Conservation (phyloP, 164 flowering plant genomes). For the Paratinospora sagittata region DNA sequence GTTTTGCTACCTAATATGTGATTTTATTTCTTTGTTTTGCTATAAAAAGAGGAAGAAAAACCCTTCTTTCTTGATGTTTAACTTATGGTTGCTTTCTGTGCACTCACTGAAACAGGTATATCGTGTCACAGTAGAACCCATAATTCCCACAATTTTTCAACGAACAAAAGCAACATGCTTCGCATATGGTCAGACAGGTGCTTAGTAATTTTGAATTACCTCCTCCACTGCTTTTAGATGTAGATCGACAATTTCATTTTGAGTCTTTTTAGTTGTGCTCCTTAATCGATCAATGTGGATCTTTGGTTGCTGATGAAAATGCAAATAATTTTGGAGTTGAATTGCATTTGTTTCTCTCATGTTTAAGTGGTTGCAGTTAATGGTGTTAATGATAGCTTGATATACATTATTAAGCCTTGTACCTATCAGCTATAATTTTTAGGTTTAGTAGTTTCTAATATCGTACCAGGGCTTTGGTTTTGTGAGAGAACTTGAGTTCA, state of each 20-base stretch:
- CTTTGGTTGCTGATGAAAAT: no score
- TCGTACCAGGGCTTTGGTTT: no score
- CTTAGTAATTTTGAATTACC: slow-evolving; percentile 1
- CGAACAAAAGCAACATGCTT: slow-evolving; percentile 97
- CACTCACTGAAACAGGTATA: slow-evolving; percentile 55
- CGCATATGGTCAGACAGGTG: slow-evolving; percentile 99
- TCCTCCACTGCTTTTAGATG: background rate
- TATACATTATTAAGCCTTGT: no score
- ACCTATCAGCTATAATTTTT: no score
- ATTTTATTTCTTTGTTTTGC: background rate
- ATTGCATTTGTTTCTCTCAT: background rate
- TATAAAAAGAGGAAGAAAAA: background rate
- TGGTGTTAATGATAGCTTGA: background rate
- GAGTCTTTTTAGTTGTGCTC: background rate
- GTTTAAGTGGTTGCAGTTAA: background rate
- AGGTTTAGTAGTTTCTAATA: no score
- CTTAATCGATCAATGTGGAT: no score
- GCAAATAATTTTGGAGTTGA: background rate
- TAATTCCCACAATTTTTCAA: slow-evolving; percentile 87
- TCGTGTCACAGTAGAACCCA: slow-evolving; percentile 82
- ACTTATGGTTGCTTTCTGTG: background rate
- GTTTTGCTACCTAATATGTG: background rate
- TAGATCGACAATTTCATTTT: background rate
- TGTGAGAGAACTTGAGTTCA: no score
- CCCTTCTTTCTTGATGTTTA: background rate